phyloP scores from a whole-genome alignment of 2,329 filamentous ascomycete genomes.

The Penicillium sp. region DNA sequence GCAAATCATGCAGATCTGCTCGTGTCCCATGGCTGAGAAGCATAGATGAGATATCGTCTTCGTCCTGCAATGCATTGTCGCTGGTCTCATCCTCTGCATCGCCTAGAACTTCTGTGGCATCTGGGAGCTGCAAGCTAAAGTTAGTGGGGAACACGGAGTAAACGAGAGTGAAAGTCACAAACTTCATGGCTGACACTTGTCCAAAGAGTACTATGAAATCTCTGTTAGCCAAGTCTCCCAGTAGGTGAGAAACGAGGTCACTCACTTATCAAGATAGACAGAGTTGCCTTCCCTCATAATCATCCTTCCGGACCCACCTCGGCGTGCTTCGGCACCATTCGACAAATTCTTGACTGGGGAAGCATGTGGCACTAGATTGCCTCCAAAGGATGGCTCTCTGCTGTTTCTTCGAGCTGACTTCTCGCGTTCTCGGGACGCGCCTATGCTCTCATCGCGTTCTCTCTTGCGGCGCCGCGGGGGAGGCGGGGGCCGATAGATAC shows the following conservation, averaged over 20 bases:
- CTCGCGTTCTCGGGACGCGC: conserved; percentile 10
- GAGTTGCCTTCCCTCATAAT: conserved; percentile 26
- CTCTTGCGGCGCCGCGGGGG: conserved; percentile 30
- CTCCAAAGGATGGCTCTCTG: background rate
- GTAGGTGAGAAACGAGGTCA: background rate
- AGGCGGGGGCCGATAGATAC: conserved; percentile 35
- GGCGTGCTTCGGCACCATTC: background rate
- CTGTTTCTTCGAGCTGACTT: conserved; percentile 9
- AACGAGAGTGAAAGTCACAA: background rate
- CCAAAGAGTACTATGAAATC: conserved; percentile 19
- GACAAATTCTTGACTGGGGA: background rate
- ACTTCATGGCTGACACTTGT: conserved; percentile 26
- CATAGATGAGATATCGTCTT: conserved; percentile 14
- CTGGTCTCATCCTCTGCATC: conserved; percentile 12
- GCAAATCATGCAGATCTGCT: conserved; percentile 11
- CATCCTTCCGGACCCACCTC: conserved; percentile 21
- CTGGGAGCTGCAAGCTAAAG: conserved; percentile 15
- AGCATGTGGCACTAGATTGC: background rate
- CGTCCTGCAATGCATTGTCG: conserved; percentile 12
- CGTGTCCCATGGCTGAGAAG: conserved; percentile 7
- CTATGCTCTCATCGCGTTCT: conserved; percentile 8
- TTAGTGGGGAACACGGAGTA: background rate
- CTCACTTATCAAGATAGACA: conserved; percentile 28
- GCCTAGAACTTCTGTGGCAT: conserved; percentile 22
- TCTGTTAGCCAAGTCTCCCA: background rate